Conservation (phyloP, 495 filamentous ascomycete species). For the Pyronema domesticum region DNA sequence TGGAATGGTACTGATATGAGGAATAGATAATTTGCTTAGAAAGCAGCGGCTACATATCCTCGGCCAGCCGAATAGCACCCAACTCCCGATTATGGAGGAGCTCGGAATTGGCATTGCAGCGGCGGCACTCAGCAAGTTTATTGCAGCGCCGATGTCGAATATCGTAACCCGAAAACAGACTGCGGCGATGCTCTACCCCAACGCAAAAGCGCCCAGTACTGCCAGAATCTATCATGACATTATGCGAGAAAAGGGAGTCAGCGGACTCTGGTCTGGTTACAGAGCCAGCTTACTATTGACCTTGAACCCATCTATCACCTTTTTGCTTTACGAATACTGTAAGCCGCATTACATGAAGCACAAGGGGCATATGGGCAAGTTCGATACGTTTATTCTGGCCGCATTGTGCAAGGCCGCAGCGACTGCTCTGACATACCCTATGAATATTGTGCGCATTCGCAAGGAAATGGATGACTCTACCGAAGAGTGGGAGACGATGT, state of each 20-base stretch:
- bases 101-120: constrained; percentile 59
- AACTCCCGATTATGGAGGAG: constrained; percentile 51
- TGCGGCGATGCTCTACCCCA: constrained; percentile 32
- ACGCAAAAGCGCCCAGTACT: constrained; percentile 27
- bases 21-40: constrained; percentile 50
- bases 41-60: constrained; percentile 34
- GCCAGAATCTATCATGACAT: constrained; percentile 48
- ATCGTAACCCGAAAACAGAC: constrained; percentile 72
- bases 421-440: constrained; percentile 66
- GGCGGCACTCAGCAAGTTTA: constrained; percentile 55
- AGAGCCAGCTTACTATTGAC: constrained; percentile 63
- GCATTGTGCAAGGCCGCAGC: constrained; percentile 68
- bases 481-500: neutral
- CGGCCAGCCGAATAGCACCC: constrained; percentile 26
- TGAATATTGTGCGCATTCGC: constrained; percentile 64
- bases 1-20: neutral
- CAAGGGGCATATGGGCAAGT: constrained; percentile 28
- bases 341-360: constrained; percentile 42
- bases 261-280: constrained; percentile 83
- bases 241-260: constrained; percentile 48
- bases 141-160: constrained; percentile 69
- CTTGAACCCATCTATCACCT: constrained; percentile 72
- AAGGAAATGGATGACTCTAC: constrained; percentile 26
- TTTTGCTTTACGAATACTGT: constrained; percentile 59
- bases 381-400: constrained; percentile 51